Base-by-base conservation (phyloP, 129 eudicot genomes). In the Arctium minus region DNA sequence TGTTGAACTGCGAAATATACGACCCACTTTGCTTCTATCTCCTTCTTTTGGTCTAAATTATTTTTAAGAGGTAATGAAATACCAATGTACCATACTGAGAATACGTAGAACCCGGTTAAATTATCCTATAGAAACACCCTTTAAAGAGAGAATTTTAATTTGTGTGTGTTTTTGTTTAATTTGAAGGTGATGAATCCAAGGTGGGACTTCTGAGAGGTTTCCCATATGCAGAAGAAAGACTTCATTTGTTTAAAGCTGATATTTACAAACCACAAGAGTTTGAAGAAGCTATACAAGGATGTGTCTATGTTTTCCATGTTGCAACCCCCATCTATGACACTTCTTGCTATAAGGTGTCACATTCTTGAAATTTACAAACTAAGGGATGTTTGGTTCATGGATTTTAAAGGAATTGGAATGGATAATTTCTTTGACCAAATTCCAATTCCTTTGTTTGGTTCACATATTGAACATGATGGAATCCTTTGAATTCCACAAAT, bases 281-380 rank as follows among this genome's bases (percentile, higher is more conserved):
- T 73, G 87, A 80, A 40, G n/a, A 70, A 31, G 87, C 92, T 2
- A 88, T 86, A 27, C 72, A 82, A 79, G 94, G 88, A 1, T 88
- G 90, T 65, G 76, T 79, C 4, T 75, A 38, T 76, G 94, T 90
- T 64, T 86, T 90, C 84, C 94, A 86, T 77, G 80, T 88, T 50
- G 94, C 92, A 17, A 75, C 64, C 33, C 91, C 88, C 40, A 2
- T 72, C 30, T 15, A 13, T 8, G 79, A 86, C 79, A 53, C 87
- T 9, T 31, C 70, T 65, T 79, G 86, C 78, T 36, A 80, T 35
- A 62, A 84, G 85, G 92, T 46, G 0, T 44, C 0, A 46, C 3
- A 1, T 9, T 10, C 15, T 10, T 46, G 13, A 2, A 46, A 8
- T 46, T 46, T 46, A 46, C 53, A 46, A 2, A n/a, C n/a, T n/a